Percentiles rank a stretch among this genome's conserved stretches.
phyloP scores from a whole-genome alignment of 2,329 filamentous ascomycete genomes.

The Penicillium sp. region DNA sequence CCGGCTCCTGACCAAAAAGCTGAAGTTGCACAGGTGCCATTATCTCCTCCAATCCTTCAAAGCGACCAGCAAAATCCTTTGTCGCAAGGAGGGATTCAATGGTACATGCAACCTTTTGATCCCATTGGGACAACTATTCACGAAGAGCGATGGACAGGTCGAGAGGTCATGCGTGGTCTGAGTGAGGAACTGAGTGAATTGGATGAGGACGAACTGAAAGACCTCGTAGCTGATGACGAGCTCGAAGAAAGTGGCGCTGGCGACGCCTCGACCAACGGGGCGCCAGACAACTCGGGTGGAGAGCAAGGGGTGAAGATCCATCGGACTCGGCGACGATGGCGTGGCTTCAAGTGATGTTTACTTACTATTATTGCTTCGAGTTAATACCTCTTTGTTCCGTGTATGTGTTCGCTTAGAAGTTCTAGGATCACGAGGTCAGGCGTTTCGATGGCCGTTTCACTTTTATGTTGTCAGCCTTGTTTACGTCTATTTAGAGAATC shows the following conservation, averaged over 20 bases:
- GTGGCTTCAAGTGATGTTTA: slow-evolving; percentile 34
- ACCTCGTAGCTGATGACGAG: slow-evolving; percentile 65
- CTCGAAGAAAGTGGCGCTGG: slow-evolving; percentile 26
- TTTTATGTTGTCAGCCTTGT: slow-evolving; percentile 2
- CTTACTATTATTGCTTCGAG: slow-evolving; percentile 14
- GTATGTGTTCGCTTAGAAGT: neutral
- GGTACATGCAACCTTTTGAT: slow-evolving; percentile 84
- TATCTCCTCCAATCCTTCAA: slow-evolving; percentile 46
- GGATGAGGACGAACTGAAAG: slow-evolving; percentile 86
- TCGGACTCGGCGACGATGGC: slow-evolving; percentile 38
- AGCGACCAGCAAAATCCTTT: slow-evolving; percentile 56
- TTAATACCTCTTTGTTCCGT: slow-evolving; percentile 8
- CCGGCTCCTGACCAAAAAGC: slow-evolving; percentile 54
- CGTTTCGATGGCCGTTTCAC: slow-evolving; percentile 15
- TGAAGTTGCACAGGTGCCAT: slow-evolving; percentile 32
- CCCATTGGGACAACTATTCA: slow-evolving; percentile 79
- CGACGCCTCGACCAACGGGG: slow-evolving; percentile 15
- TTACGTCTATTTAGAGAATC: neutral
- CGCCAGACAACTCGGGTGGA: neutral
- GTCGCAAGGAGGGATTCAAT: slow-evolving; percentile 78
- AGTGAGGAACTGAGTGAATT: slow-evolving; percentile 91
- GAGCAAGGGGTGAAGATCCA: slow-evolving; percentile 32
- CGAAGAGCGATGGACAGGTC: slow-evolving; percentile 74
- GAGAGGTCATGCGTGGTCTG: slow-evolving; percentile 72
- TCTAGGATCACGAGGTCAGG: slow-evolving; percentile 15